Conservation (phyloP, 345 rosid species). For the Sapria himalayana region DNA sequence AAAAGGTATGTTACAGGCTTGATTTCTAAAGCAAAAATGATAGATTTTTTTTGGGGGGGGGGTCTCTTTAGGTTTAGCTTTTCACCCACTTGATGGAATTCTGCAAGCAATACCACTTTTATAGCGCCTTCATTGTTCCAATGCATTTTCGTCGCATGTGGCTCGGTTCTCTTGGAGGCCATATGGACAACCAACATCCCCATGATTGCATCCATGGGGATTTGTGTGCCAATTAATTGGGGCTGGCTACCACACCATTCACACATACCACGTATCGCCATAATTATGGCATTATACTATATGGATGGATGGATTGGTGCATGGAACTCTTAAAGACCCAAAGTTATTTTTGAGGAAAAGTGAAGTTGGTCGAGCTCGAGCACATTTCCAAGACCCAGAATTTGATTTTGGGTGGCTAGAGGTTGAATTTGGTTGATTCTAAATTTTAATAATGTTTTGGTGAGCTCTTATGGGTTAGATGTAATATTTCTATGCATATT, state of each 20-base stretch:
- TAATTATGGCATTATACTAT: conserved; percentile 92
- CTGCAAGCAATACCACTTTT: conserved; percentile 81
- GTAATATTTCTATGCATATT: too few relatives aligned
- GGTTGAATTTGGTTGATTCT: too few relatives aligned
- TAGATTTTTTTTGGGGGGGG: too few relatives aligned
- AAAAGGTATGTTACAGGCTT: too few relatives aligned
- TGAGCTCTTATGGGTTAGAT: too few relatives aligned
- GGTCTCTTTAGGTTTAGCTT: conserved; percentile 80
- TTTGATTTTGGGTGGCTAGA: too few relatives aligned
- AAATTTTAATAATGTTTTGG: too few relatives aligned
- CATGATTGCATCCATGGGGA: conserved; percentile 81
- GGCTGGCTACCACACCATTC: conserved; percentile 94
- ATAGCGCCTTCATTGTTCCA: conserved; percentile 49
- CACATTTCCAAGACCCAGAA: too few relatives aligned
- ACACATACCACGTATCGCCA: conserved; percentile 92
- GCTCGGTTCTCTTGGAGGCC: conserved; percentile 55
- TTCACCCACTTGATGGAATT: conserved; percentile 82
- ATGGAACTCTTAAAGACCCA: conserved; percentile 74
- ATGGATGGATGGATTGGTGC: conserved; percentile 99
- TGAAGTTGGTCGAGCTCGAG: too few relatives aligned
- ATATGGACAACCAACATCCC: conserved; percentile 84
- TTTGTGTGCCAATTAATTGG: conserved; percentile 90
- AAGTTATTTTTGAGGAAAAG: conserved; percentile 19
- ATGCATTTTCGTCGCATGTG: too few relatives aligned
- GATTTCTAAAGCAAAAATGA: too few relatives aligned